Base-by-base conservation (phyloP, 2,329 filamentous ascomycete species). In the Arthrobotrys megalospora region DNA sequence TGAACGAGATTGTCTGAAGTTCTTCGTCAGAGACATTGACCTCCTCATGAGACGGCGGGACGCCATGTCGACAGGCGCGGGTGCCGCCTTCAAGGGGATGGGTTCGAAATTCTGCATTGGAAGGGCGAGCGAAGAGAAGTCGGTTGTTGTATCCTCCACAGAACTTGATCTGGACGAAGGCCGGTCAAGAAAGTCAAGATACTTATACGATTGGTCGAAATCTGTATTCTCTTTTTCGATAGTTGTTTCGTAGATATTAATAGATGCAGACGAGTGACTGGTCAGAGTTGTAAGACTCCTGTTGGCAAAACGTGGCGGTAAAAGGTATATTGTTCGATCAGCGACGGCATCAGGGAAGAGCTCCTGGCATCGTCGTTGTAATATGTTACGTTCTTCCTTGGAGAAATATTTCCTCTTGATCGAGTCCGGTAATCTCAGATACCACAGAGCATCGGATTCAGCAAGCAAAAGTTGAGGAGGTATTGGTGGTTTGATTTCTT, bases 351-450 rank as follows among this genome's bases (percentile, higher is more conserved):
- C 88, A 55, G 89, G 83, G 62, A 89, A 88, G 65, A 88, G 82
- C 79, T 85, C 87, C 80, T 88, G 85, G 64, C 87, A 85, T 65
- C 87, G 86, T 69, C 86, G 86, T 47, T 88, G 88, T 70, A 91
- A 86, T 73, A 90, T 84, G 50, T 88, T 85, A 81, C 91, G 91
- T 84, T 96, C 92, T 83, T 94, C 91, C 60, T 86, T 87, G 24
- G 90, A 91, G 83, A 94, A 91, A 79, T 92, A 89, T 80, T 89
- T 89, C 80, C 89, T 89, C 82, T 90, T 90, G 80, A 93, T 88
- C 84, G 93, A 93, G 79, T 92, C 89, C 19, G 93, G 92, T 48
- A 94, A 86, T 21, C 87, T 89, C 66, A 90, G 86, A 83, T 91
- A 94, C 86, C 92, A 93, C 80, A 89, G 87, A 68, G 88, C 88